Conservation (phyloP, 2,329 filamentous ascomycete genomes). For the Colletotrichum sp. region DNA sequence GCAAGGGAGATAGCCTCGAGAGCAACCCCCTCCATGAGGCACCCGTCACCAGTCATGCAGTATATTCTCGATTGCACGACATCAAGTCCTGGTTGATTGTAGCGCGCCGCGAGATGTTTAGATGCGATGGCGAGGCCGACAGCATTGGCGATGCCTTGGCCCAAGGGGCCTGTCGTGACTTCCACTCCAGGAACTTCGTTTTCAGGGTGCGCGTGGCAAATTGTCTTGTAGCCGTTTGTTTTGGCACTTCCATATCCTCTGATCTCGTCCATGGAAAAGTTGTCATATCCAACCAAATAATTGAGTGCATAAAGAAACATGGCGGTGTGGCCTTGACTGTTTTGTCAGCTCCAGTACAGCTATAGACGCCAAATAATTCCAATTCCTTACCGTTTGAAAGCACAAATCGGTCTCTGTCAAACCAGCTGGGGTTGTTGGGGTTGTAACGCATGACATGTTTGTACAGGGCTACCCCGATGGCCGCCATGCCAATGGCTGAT, state of each 20-base stretch:
- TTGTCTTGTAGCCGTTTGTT: slow-evolving; percentile 22
- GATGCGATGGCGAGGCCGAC: slow-evolving; percentile 60
- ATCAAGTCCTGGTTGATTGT: slow-evolving; percentile 52
- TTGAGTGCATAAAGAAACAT: slow-evolving; percentile 56
- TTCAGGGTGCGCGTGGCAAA: slow-evolving; percentile 59
- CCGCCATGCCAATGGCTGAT: slow-evolving; percentile 40
- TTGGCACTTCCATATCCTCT: slow-evolving; percentile 49
- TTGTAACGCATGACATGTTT: slow-evolving; percentile 65
- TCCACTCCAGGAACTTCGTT: slow-evolving; percentile 61
- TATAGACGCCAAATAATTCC: not conserved
- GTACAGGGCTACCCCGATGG: slow-evolving; percentile 49
- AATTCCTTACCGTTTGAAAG: slow-evolving; percentile 54
- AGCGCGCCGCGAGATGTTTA: slow-evolving; percentile 56
- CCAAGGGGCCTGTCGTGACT: slow-evolving; percentile 61
- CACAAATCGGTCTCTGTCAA: slow-evolving; percentile 65
- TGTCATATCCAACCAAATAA: slow-evolving; percentile 53
- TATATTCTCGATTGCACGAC: slow-evolving; percentile 55
- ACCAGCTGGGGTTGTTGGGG: slow-evolving; percentile 54
- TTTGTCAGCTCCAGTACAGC: not conserved
- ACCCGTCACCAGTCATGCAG: slow-evolving; percentile 61
- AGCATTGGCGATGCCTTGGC: slow-evolving; percentile 61
- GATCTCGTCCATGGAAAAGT: slow-evolving; percentile 57
- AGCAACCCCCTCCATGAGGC: slow-evolving; percentile 59
- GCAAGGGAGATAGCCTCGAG: slow-evolving; percentile 59
- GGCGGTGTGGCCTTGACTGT: slow-evolving; percentile 44